Base-by-base conservation (phyloP, 495 filamentous ascomycete genomes). In the Amniculicola lignicola region DNA sequence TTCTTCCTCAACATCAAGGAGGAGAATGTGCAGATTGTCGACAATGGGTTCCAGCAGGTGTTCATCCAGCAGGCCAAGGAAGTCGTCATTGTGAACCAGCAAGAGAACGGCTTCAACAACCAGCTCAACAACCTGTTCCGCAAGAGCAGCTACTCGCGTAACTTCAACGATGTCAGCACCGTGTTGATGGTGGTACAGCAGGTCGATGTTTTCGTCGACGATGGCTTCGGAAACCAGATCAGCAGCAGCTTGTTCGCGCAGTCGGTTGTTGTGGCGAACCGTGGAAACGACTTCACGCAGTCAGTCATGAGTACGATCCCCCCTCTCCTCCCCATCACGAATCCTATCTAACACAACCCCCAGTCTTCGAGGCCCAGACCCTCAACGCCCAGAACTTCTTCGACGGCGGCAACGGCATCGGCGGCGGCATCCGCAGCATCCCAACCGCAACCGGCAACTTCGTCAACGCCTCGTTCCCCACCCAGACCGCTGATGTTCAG, bases 221-320 rank as follows among this genome's bases (percentile, higher is more conserved):
- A 65, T 58, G 53, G 51, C 19, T 21, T 12, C 12, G 62, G 58
- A 11, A 54, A 55, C 31, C 25, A 35, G 19, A 14, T 61, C 49
- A 25, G 54, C 16, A n/a, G 51, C 52, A 0, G 33, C 1, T 22
- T 65, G 37, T 65, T 61, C 47, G 62, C 62, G 2, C 52, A 61
- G 57, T 57, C 51, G 15, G 42, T 27, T 10, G 22, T 57, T 33
- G 45, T 61, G 33, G 62, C 62, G 23, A 65, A 65, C 42, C 46
- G 44, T 33, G 62, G 62, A 2, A 15, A n/a, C n/a, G 14, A 27
- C n/a, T 5, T 31, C 5, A 61, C 57, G 29, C 12, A 61, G 18
- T 54, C 62, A 35, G 28, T 65, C 27, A 57, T 61, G 57, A 35
- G 62, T 65, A 50, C 44, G 62, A 25, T 53, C 7, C 36, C 28